Percentiles rank a stretch among this genome's conserved stretches.
Conservation (phyloP, 768 basidiomycete species). For the Trametes gibbosa region DNA sequence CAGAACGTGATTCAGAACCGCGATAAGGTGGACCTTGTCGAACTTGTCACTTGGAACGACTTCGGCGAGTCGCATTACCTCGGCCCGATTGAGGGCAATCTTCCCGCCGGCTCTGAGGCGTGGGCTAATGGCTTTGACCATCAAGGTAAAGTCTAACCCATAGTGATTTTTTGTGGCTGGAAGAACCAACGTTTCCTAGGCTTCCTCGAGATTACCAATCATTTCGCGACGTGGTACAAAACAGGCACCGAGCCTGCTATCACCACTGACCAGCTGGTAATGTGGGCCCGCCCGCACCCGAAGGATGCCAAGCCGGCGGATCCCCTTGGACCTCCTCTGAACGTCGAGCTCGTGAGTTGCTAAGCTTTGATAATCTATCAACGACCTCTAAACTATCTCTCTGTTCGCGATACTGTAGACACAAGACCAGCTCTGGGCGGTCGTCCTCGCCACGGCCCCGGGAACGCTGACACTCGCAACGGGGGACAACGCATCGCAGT, state of each 20-base stretch:
- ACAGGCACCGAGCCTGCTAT: conserved; percentile 60
- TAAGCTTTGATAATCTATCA: no score
- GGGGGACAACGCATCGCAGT: conserved; percentile 37
- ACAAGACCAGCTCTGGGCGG: conserved; percentile 66
- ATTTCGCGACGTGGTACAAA: conserved; percentile 58
- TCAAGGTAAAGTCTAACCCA: conserved; percentile 30
- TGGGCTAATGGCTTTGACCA: conserved; percentile 40
- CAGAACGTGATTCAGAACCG: conserved; percentile 56
- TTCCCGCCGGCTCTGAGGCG: conserved; percentile 31
- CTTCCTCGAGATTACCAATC: conserved; percentile 57
- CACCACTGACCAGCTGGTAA: conserved; percentile 40
- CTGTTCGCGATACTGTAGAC: no score
- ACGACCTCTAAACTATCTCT: no score
- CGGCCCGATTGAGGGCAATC: conserved; percentile 50
- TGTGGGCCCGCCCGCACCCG: conserved; percentile 66
- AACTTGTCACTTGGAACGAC: conserved; percentile 76
- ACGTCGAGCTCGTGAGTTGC: conserved; percentile 52
- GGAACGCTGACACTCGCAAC: conserved; percentile 51
- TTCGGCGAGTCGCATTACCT: conserved; percentile 74
- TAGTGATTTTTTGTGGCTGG: not conserved
- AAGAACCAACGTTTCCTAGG: conserved; percentile 27
- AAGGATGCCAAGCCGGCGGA: conserved; percentile 42
- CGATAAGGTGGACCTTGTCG: conserved; percentile 43
- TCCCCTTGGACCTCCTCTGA: conserved; percentile 43
- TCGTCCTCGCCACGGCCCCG: conserved; percentile 53